Base-by-base conservation (phyloP, 2,329 filamentous ascomycete species). In the Decorospora gaudefroyi region DNA sequence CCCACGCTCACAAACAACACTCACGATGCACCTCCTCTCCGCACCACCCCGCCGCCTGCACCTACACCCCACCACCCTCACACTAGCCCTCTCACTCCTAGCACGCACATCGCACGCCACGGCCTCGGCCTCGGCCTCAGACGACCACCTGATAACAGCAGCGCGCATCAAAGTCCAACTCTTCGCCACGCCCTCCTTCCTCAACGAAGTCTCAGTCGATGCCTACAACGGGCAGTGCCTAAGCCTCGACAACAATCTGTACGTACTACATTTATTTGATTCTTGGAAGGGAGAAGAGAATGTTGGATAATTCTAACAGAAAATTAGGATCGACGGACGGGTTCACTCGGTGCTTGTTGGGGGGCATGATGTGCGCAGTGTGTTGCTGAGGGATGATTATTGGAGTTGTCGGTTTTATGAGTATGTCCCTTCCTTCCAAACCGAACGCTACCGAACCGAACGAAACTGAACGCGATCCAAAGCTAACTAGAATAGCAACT, bases 361-460 rank as follows among this genome's bases (percentile, higher is more conserved):
- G 15, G 66, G 64, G 1, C 59, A 60, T 23, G 57, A 67, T 31
- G 57, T 67, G 8, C 26, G 36, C 2, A 32, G 46, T 3, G 66
- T 69, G 19, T 35, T 63, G 23, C 45, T 23, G 11, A 43, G 66
- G 10, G 48, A 51, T 11, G 66, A 69, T 35, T 52, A 53, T 21
- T 69, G 66, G 66, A 64, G 52, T n/a, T 69, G 66, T 42, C 53
- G 54, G 22, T 67, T 69, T 15, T 69, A 58, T 23, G 61, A 68
- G 66, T 69, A 57, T 6, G 66, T 59, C 16, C n/a, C n/a, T n/a
- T n/a, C n/a, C n/a, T n/a, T n/a, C n/a, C n/a, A n/a, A n/a, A n/a
- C n/a, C n/a, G n/a, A n/a, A n/a, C n/a, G n/a, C n/a, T n/a, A n/a
- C n/a, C n/a, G n/a, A n/a, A n/a, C n/a, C n/a, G n/a, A n/a, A n/a